These are phyloP conservation scores for Boeremia lycopersici DNA, from an alignment of 2,329 filamentous ascomycete genomes.

Conservation along the genomic window DNA sequence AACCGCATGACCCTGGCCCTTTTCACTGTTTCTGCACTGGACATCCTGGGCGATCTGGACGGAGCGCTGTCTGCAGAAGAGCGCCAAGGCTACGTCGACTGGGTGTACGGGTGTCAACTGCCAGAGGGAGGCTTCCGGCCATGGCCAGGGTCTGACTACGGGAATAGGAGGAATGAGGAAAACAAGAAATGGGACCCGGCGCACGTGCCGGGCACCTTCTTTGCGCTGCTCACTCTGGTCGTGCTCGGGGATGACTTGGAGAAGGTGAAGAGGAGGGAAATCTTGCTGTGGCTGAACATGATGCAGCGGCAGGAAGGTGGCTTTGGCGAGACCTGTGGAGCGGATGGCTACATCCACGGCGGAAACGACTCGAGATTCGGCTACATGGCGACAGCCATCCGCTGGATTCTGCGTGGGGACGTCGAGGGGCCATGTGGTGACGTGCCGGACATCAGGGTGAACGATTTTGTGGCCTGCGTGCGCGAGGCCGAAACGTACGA, in stretches of 20 bases:
- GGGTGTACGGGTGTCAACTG: slow-evolving; percentile 88
- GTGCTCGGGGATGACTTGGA: slow-evolving; percentile 65
- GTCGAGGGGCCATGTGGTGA: slow-evolving; percentile 60
- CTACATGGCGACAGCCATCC: slow-evolving; percentile 79
- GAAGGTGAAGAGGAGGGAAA: slow-evolving; percentile 69
- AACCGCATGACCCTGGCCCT: slow-evolving; percentile 88
- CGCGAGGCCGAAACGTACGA: slow-evolving; percentile 75
- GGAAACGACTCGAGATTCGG: slow-evolving; percentile 87
- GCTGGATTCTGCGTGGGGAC: slow-evolving; percentile 77
- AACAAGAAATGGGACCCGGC: slow-evolving; percentile 72
- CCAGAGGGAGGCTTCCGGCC: slow-evolving; percentile 87
- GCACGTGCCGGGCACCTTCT: slow-evolving; percentile 86
- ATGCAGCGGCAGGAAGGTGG: slow-evolving; percentile 86
- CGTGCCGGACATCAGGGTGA: slow-evolving; percentile 76
- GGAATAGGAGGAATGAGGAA: slow-evolving; percentile 53
- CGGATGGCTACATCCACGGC: slow-evolving; percentile 68
- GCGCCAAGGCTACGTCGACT: slow-evolving; percentile 65
- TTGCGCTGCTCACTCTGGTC: slow-evolving; percentile 78
- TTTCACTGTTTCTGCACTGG: slow-evolving; percentile 85
- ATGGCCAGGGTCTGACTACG: slow-evolving; percentile 71
- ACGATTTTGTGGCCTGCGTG: slow-evolving; percentile 73
- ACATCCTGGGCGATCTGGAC: slow-evolving; percentile 72
- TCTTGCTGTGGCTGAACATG: slow-evolving; percentile 73
- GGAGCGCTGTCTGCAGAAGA: slow-evolving; percentile 61
- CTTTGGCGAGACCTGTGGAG: slow-evolving; percentile 81